Evolutionary conservation across 257 asterid species (phyloP), one percentile per base, ranked within the genome.

Genomic region (Capsicum pubescens): DNA sequence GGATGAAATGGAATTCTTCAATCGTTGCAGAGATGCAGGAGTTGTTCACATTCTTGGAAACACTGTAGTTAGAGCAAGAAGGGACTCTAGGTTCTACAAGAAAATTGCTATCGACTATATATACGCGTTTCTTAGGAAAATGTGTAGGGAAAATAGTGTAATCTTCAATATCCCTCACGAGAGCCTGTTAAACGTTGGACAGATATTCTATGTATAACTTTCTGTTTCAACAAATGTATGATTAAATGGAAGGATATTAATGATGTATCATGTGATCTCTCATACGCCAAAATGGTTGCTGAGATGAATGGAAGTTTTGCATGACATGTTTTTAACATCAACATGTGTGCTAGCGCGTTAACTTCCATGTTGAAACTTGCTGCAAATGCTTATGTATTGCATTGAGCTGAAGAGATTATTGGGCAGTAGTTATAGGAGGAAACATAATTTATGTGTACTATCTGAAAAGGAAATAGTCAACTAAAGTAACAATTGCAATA

Each of bases 71-170:
- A 90, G 93, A 83, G 98, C 99, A 42, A 90, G 97, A 84, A 90
- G 93, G 88, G 98, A 92, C 44, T 93, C 99, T 9, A 88, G 90
- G 88, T 84, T 93, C 77, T 87, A 79, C 72, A 96, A 93, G 96
- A 94, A 88, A 48, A 92, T 96, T 63, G 98, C 97, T 6, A 91
- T 96, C 77, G 98, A 96, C 87, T 96, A 94, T 87, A 55, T 96
- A 46, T 96, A 93, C 87, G 98, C 98, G 0, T 94, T 96, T 87
- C 98, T 96, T 84, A 91, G 98, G 91, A 96, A 93, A 92, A 91
- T 96, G 17, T 96, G 99, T 95, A 92, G 99, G 93, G 99, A 94
- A 85, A 92, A 94, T 85, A 96, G 99, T 89, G 98, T 90, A 42
- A 96, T 96, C 82, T 96, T 96, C 84, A 89, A 96, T 83, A 93